Evolutionary conservation across 306 rosid species (phyloP), one percentile per base, ranked within the genome.

Genomic region (Vigna trinervia): DNA sequence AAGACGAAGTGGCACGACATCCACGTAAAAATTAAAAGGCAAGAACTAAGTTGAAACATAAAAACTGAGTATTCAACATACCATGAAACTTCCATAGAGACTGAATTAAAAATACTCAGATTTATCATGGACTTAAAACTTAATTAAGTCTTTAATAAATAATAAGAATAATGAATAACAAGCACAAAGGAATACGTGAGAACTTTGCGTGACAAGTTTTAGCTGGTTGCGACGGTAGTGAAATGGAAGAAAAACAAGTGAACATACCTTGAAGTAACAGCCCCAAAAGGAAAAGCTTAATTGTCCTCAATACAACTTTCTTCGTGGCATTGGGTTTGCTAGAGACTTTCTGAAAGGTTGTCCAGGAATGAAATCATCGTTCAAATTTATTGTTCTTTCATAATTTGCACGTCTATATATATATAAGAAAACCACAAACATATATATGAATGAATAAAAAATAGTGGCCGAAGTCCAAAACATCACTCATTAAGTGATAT

Each of bases 231-330:
- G 19, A 74, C 26, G 48, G 66, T 15, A 59, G 71, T 26, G 26
- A 51, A 19, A 70, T 17, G 76, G 36, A 39, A 62, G 65, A 32
- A 75, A 76, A 13, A 46, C 56, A 73, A 15, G 47, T 78, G 50
- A 77, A 54, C 77, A 66, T 48, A 91, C 92, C 94, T 86, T 88
- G 91, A 67, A 91, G 75, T 69, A 91, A 62, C 67, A 91, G 19
- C 52, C 97, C 97, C 74, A 91, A 71, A 69, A 91, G 82, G 66
- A 91, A 91, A 76, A 91, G 94, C 85, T 88, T 91, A 48, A 86
- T 11, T 34, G 90, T 84, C 73, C 94, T 88, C 47, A 51, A 45
- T 62, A 89, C 28, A 19, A 91, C 88, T 48, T 89, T 91, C 77
- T 78, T 88, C 1, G 87, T 86, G 53, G 94, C 91, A 41, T 59